Evolutionary conservation across 495 filamentous ascomycete genomes (phyloP), one percentile per base, ranked within the genome.

Genomic region (Penicillium egyptiacum): DNA sequence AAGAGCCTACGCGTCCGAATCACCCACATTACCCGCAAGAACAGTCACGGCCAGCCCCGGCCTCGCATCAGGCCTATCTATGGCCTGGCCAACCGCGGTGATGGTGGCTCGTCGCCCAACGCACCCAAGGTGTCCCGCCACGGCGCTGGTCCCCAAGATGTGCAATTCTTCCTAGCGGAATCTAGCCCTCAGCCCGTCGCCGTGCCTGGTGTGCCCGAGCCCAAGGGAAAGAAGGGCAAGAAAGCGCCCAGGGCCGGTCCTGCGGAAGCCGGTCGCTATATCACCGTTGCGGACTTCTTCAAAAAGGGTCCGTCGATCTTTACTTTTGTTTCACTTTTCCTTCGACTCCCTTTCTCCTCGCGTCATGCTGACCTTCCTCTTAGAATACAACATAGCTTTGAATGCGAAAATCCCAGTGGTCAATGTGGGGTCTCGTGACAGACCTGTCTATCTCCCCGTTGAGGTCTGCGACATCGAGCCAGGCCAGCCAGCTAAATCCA

Each of bases 391-490:
- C 4, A 74, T 81, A 4, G 64, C 58, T 2, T 41, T 78, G 3
- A 52, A 74, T 19, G 72, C 75, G 0, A 58, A 66, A 0, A 55
- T 81, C 7, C 89, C 90, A 0, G 78, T 93, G 4, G 70, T 96
- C 55, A 92, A 95, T 63, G 77, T 87, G 12, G 89, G 89, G 5
- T 84, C 69, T 17, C 64, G 50, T 1, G 67, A 74, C 0, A 80
- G 77, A 22, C 86, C 90, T 0, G 74, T 73, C 20, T 93, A 88
- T 59, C 62, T 90, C 44, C 85, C 90, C 0, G 78, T 83, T 1
- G 88, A 95, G 59, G 70, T 86, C 6, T 86, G 86, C 62, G 62
- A 62, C 3, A 80, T 95, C 8, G 59, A 85, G 5, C 80, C 83
- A 8, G 90, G 90, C 0, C 90, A 96, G 64, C 61, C 81, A 10